Evolutionary conservation across 1,284 basidiomycete species (phyloP), one percentile per base, ranked within the genome.

Genomic region (Xanthoconium separans): DNA sequence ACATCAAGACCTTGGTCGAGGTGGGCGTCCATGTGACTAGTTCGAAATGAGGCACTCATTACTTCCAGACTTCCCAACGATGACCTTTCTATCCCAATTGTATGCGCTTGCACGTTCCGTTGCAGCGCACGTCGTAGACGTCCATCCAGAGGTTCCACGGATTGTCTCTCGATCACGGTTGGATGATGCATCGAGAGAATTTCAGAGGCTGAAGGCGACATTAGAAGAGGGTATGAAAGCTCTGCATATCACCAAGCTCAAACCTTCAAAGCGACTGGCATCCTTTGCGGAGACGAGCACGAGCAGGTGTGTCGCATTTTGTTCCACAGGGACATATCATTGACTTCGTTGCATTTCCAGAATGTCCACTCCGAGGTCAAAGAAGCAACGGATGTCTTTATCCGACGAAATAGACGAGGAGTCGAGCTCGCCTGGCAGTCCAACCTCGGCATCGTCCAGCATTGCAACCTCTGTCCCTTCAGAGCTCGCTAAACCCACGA

Each of bases 61-160:
- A 13, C 11, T 18, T 37, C 22, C n/a, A 85, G 83, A 78, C 30
- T 85, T 85, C 58, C 81, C 83, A 5, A 71, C 75, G 7, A 71
- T 71, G 20, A 72, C 74, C 7, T 84, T 84, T 62, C 58, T 82
- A 12, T 77, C 81, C 22, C 77, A 80, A 37, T 65, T 83, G 5
- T 74, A 75, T 51, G 70, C 74, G 30, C 68, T 82, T 13, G 66
- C 71, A 11, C 66, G 75, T 52, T 65, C 69, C 12, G 68, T 75
- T 20, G 66, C 72, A 7, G 71, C 77, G 43, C 63, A 64, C n/a
- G 50, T 65, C 11, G 50, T 68, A 34, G 60, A 61, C 22, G 61
- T 61, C 24, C 59, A 63, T 43, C 59, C 66, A 0, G 58, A 62
- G 2, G 56, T 61, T 4, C 59, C 71, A 6, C 54, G 70, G 18